Evolutionary conservation across 176 grass and related monocot genomes (phyloP).

Genomic region (Triticum turgidum): DNA sequence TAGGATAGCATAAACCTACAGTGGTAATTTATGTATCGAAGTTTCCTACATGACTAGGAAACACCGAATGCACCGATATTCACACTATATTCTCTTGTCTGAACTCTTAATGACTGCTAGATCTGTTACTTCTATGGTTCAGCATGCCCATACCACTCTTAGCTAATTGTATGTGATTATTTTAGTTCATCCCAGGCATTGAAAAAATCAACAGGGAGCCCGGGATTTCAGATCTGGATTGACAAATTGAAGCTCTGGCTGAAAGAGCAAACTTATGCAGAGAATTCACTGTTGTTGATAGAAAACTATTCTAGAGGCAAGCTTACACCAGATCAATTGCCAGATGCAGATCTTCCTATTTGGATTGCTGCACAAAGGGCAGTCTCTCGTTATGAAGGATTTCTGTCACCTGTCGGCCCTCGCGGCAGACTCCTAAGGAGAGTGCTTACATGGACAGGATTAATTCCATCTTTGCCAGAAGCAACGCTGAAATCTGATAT

Average conservation of each 20-base stretch:
- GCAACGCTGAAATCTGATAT: conserved; percentile 48
- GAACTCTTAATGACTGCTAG: background rate
- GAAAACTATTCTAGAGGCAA: conserved; percentile 51
- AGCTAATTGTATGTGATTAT: conserved; percentile 53
- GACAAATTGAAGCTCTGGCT: conserved; percentile 84
- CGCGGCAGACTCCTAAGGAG: conserved; percentile 84
- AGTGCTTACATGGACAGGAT: conserved; percentile 82
- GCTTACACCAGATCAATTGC: conserved; percentile 42
- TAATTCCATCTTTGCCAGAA: conserved; percentile 77
- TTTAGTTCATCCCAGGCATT: conserved; percentile 69
- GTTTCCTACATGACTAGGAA: background rate
- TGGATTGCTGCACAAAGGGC: conserved; percentile 88
- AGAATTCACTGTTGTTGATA: conserved; percentile 40
- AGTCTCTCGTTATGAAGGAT: conserved; percentile 80
- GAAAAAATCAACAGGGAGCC: conserved; percentile 67
- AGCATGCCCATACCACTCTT: background rate
- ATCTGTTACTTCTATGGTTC: background rate
- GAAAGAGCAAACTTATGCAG: conserved; percentile 71
- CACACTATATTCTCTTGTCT: conserved; percentile 8
- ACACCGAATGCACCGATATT: background rate
- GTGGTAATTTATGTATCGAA: background rate
- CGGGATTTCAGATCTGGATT: conserved; percentile 71
- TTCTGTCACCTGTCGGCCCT: conserved; percentile 80
- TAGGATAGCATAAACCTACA: background rate
- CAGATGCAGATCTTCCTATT: conserved; percentile 73